phyloP scores from a whole-genome alignment of 805 yeast species.

The Scheffersomyces lignosus region DNA sequence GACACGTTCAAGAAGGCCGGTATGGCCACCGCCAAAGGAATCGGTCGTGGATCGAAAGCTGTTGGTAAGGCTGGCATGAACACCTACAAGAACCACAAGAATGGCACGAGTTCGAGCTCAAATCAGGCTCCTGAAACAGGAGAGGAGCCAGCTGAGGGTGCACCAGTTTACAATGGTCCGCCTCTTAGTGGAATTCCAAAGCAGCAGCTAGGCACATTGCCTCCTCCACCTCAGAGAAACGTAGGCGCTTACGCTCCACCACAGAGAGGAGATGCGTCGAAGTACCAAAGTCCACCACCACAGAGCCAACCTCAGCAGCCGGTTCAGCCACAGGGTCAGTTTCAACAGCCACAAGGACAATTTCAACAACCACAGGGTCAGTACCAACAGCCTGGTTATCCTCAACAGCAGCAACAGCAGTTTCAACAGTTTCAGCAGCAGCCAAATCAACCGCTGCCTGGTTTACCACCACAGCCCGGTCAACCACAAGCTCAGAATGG shows the following conservation, averaged over 20 bases:
- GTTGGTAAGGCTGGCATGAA: slow-evolving; percentile 51
- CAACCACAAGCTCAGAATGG: background rate
- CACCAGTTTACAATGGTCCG: slow-evolving; percentile 8
- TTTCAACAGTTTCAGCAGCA: slow-evolving; percentile 1
- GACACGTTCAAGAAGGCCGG: slow-evolving; percentile 52
- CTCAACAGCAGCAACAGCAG: slow-evolving; percentile 3
- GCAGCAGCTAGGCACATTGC: slow-evolving; percentile 32
- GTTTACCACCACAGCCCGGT: too few relatives aligned
- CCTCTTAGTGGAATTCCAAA: slow-evolving; percentile 14
- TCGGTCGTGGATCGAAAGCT: slow-evolving; percentile 51
- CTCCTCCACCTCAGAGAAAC: slow-evolving; percentile 47
- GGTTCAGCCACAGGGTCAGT: slow-evolving; percentile 12
- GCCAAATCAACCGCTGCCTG: background rate
- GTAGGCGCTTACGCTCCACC: slow-evolving; percentile 29
- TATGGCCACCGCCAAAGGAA: slow-evolving; percentile 47
- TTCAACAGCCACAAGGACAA: slow-evolving; percentile 3
- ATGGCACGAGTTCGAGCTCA: slow-evolving; percentile 22
- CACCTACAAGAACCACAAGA: slow-evolving; percentile 47
- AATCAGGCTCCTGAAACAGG: slow-evolving; percentile 12
- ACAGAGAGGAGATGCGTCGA: slow-evolving; percentile 11
- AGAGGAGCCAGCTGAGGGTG: slow-evolving; percentile 9
- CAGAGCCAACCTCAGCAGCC: slow-evolving; percentile 11
- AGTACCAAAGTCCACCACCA: slow-evolving; percentile 7
- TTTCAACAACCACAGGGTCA: slow-evolving; percentile 1
- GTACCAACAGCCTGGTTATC: background rate